Evolutionary conservation across 805 yeast genomes (phyloP), one percentile per base, ranked within the genome.

Genomic region (Pichia scutulata): DNA sequence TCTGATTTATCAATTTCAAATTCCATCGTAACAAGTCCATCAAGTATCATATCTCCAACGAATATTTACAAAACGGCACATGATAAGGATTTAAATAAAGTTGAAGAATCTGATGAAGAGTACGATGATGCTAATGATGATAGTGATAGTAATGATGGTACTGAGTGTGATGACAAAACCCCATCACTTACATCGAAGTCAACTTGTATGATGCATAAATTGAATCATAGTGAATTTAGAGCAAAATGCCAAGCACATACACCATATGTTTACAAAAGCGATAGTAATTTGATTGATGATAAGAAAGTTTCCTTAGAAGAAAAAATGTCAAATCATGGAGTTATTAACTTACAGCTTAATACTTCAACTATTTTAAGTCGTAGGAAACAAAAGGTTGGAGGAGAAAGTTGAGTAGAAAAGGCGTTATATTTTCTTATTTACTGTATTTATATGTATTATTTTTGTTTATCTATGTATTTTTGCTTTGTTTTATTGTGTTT

Each of bases 291-390:
- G 10, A 33, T 4, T n/a, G 37, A 6, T 4, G 37, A 24, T 10
- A 37, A 37, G 2, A 22, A 9, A 1, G 41, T 19, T 44, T 47
- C 50, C 54, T 61, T 46, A 80, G 54, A 52, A 19, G 43, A 54
- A 24, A 45, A 39, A 23, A 33, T 54, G 43, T 37, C 26, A 23
- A 36, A 43, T 21, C 52, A 52, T 37, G 42, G 47, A 14, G 41
- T 46, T 4, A 54, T 84, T 55, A 84, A 84, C 48, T 70, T 84
- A 52, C 80, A 77, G 53, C 64, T 84, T 59, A 80, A 80, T 50
- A 84, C 83, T 21, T 80, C 87, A 42, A 82, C 84, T 30, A 65
- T 84, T 52, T 66, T 84, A 39, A 76, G 80, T 43, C 70, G 89
- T 49, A 69, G 89, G 44, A 73, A 72, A 53, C 52, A 56, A 19